Base-by-base conservation (phyloP, 495 filamentous ascomycete genomes). In the Neurospora sp. region DNA sequence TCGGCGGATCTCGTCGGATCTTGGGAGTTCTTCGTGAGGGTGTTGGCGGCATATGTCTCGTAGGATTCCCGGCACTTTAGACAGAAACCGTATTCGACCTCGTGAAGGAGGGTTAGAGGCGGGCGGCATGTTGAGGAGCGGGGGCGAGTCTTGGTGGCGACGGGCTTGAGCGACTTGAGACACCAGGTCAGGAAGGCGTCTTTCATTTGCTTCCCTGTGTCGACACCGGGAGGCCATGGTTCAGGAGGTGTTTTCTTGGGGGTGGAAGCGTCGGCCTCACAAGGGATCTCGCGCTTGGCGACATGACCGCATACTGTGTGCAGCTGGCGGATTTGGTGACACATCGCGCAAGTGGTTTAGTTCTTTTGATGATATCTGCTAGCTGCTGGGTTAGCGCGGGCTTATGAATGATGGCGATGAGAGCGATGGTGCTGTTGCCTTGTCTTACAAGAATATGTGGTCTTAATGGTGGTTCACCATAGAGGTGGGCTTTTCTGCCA, bases 231-330 rank as follows among this genome's bases (percentile, higher is more conserved):
- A 14, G 22, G 48, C 48, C 10, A 31, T 7, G 22, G 48, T 3
- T 59, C 1, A 20, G 9, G n/a, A 0, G 0, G 9, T 1, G n/a
- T 0, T n/a, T 45, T 53, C 5, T 31, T 31, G 5, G 48, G 22
- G 0, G 0, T 59, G 4, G 10, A 7, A 0, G 4, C 4, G 22
- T 22, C 22, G 22, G 16, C 2, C 0, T 59, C 5, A 2, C 12
- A 59, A 0, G 10, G 22, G 4, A 59, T 7, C 0, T 59, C 48
- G 0, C 22, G 22, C 20, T 59, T 14, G 4, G 22, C 16, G 4
- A 59, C 12, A 16, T 59, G 22, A 12, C 48, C 48, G 22, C 22
- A 59, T 31, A 59, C 12, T 0, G 48, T 7, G 12, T 59, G 22
- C 22, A 59, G 12, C 4, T 59, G 10, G 20, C 12, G 1, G 0